Percentiles rank a stretch among this genome's conserved stretches.
phyloP scores from a whole-genome alignment of 2,329 filamentous ascomycete species.

The Colletotrichum simmondsii region DNA sequence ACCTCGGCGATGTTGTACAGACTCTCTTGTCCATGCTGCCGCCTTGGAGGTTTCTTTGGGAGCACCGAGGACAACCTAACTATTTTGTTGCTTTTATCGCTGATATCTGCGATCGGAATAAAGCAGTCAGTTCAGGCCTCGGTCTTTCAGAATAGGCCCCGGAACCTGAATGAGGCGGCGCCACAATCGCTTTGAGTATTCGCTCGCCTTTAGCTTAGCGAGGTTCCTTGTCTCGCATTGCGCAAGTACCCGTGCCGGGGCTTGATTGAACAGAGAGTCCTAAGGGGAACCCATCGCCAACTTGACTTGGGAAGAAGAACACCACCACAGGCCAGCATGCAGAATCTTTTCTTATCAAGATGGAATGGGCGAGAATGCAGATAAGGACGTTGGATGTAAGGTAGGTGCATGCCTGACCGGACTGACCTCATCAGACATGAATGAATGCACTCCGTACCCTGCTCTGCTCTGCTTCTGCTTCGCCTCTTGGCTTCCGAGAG shows the following conservation, averaged over 20 bases:
- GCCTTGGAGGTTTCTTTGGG: not conserved
- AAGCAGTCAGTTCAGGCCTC: not conserved
- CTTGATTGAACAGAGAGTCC: too few relatives aligned
- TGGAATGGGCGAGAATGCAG: too few relatives aligned
- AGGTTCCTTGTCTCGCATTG: not conserved
- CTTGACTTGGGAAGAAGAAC: not conserved
- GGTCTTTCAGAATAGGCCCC: not conserved
- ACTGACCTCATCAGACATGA: not conserved
- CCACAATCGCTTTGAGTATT: conserved; percentile 1
- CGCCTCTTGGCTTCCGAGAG: not conserved
- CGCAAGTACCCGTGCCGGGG: not conserved
- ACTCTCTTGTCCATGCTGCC: not conserved
- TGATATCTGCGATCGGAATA: conserved; percentile 16
- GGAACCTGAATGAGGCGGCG: conserved; percentile 21
- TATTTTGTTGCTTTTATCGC: conserved; percentile 15
- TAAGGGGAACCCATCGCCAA: not conserved
- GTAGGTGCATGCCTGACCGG: too few relatives aligned
- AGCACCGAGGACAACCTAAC: not conserved
- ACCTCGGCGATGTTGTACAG: too few relatives aligned
- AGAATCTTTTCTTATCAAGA: too few relatives aligned
- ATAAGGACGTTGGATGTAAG: not conserved
- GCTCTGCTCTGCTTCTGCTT: not conserved
- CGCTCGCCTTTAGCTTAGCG: not conserved
- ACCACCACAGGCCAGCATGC: too few relatives aligned
- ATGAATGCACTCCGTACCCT: too few relatives aligned